These are phyloP conservation scores for Voacanga thouarsii DNA, from an alignment of 257 asterid species.

Conservation along the genomic window DNA sequence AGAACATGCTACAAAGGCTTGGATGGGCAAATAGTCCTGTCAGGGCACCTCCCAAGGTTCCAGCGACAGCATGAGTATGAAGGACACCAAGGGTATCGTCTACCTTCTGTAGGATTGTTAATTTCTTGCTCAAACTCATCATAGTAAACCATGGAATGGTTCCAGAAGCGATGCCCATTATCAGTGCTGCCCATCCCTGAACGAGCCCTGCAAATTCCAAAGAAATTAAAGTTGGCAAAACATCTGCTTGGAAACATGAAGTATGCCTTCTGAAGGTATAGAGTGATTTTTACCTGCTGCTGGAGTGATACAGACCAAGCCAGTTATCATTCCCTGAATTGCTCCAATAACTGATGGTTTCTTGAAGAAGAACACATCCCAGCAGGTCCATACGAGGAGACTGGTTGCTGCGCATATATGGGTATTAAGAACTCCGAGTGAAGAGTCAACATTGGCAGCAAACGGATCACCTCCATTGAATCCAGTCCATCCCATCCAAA, in stretches of 20 bases:
- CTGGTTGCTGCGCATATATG: constrained; percentile 83
- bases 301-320: constrained; percentile 88
- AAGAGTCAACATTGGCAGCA: constrained; percentile 66
- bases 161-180: constrained; percentile 68
- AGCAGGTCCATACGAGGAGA: constrained; percentile 84
- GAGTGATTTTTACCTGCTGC: constrained; percentile 61
- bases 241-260: not conserved
- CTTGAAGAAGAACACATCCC: constrained; percentile 72
- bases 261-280: not conserved
- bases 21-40: constrained; percentile 84
- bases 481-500: constrained; percentile 98
- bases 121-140: constrained; percentile 82
- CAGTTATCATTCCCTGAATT: constrained; percentile 87
- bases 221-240: not conserved
- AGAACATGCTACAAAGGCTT: constrained; percentile 52
- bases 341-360: constrained; percentile 87
- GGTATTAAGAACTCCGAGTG: constrained; percentile 69
- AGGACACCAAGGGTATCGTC: constrained; percentile 84
- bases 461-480: constrained; percentile 91
- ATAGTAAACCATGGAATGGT: constrained; percentile 79
- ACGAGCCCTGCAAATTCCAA: constrained; percentile 51
- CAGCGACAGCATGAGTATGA: constrained; percentile 88
- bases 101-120: constrained; percentile 64
- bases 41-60: constrained; percentile 64
- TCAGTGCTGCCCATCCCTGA: constrained; percentile 86